Conservation (phyloP, 2,329 filamentous ascomycete genomes). For the Talaromyces funiculosus region DNA sequence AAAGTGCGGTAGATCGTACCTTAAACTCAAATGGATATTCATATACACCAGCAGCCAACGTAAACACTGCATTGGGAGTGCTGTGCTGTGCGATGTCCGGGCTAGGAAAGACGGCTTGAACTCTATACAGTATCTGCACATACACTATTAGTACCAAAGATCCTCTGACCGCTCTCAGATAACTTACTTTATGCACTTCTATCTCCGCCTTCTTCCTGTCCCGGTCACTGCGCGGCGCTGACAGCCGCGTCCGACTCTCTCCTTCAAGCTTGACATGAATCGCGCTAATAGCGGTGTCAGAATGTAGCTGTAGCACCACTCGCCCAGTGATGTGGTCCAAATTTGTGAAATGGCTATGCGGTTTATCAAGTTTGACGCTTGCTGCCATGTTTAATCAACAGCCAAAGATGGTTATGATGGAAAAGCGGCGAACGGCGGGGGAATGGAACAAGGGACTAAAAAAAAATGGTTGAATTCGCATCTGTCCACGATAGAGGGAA, state of each 20-base stretch:
- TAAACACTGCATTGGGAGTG: slow-evolving; percentile 35
- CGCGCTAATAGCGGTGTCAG: slow-evolving; percentile 39
- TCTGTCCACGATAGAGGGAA: not conserved
- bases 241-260: slow-evolving; percentile 43
- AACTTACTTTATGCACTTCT: slow-evolving; percentile 45
- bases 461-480: not conserved
- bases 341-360: slow-evolving; percentile 43
- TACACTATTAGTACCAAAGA: not conserved
- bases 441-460: not conserved
- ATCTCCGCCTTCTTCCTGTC: slow-evolving; percentile 44
- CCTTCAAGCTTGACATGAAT: slow-evolving; percentile 47
- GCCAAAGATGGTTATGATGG: not conserved
- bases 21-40: slow-evolving; percentile 48
- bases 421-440: not conserved
- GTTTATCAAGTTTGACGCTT: slow-evolving; percentile 40
- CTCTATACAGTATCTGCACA: slow-evolving; percentile 44
- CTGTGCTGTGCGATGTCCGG: slow-evolving; percentile 36
- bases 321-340: slow-evolving; percentile 44
- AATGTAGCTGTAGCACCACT: slow-evolving; percentile 38
- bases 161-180: not conserved
- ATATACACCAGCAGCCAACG: slow-evolving; percentile 41
- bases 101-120: slow-evolving; percentile 42
- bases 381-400: slow-evolving; percentile 35
- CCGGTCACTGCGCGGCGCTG: slow-evolving; percentile 36
- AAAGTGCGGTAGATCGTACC: slow-evolving; percentile 22